Base-by-base conservation (phyloP, 257 asterid species). In the Solanum chilense region DNA sequence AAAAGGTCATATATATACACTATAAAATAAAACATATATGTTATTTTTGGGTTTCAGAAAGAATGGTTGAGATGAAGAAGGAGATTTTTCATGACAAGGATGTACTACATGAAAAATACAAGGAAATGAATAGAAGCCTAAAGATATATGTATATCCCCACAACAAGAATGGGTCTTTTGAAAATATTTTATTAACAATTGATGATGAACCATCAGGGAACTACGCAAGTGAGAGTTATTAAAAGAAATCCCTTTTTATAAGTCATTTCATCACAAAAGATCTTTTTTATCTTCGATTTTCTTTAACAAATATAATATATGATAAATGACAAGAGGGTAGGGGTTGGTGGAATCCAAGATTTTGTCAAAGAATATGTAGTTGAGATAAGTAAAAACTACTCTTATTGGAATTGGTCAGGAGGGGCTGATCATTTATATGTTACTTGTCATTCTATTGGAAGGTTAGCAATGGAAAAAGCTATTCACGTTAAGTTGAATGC, bases 391-490 rank as follows among this genome's bases (percentile, higher is more conserved):
- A 84, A 68, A 0, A 68, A 15, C 3, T 94, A 93, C 85, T 97
- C 98, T 1, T 97, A 87, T 29, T 97, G 99, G 99, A 97, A 97
- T 82, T 82, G 93, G 16, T 94, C 93, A 0, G 95, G 94, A 0
- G 99, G 99, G 47, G 99, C 97, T 18, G 98, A 97, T 33, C 98
- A 97, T 49, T 97, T 97, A 82, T 97, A 97, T 68, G 98, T 97
- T 1, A 94, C 97, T 2, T 97, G 99, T 69, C 98, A 97, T 75
- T 97, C 98, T 0, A 87, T 95, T 7, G 98, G 98, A 70, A 89
- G 96, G 74, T 42, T 95, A 3, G 98, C 99, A 2, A 95, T 93
- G 98, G 95, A 90, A 8, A 93, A 93, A 49, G 96, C 96, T 1
- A 92, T 88, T 18, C 75, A 93, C 23, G 98, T 94, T 16, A 94